A percentile compares a stretch with the other conserved stretches of the same genome.
Conservation (phyloP, 148 eudicot genomes). For the Persicaria tinctoria region DNA sequence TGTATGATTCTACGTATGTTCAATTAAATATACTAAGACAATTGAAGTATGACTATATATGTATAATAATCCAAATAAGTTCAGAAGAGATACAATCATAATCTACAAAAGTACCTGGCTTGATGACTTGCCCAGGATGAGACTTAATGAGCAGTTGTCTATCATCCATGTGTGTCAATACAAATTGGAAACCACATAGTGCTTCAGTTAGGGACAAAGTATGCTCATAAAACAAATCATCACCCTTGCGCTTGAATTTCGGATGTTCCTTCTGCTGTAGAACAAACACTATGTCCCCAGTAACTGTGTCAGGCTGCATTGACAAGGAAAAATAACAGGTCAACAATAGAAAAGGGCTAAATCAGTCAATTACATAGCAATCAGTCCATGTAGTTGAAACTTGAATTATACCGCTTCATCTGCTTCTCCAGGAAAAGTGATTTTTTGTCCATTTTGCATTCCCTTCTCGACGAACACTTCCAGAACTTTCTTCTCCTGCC, state of each 20-base stretch:
- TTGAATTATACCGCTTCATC: constrained; percentile 43
- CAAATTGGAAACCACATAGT: constrained; percentile 50
- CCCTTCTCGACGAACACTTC: constrained; percentile 49
- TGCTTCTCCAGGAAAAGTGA: constrained; percentile 54
- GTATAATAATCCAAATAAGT: background rate
- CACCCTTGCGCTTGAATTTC: constrained; percentile 51
- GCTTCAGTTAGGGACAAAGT: constrained; percentile 45
- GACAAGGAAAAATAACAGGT: background rate
- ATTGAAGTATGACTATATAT: background rate
- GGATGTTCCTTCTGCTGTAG: constrained; percentile 56
- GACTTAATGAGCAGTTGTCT: constrained; percentile 50
- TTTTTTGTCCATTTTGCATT: constrained; percentile 44
- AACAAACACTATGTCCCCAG: constrained; percentile 60
- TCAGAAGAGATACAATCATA: background rate
- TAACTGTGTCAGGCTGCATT: constrained; percentile 53
- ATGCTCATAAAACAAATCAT: constrained; percentile 50
- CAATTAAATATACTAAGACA: background rate
- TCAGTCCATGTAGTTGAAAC: background rate
- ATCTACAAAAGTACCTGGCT: constrained; percentile 33
- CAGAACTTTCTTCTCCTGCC: constrained; percentile 41
- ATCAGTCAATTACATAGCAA: background rate
- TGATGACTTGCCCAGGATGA: constrained; percentile 48
- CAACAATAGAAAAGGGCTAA: background rate
- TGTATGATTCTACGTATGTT: background rate
- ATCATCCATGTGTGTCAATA: constrained; percentile 39